These are phyloP conservation scores for Leucocoprinus leucothites DNA, from an alignment of 768 basidiomycete species.

Conservation along the genomic window DNA sequence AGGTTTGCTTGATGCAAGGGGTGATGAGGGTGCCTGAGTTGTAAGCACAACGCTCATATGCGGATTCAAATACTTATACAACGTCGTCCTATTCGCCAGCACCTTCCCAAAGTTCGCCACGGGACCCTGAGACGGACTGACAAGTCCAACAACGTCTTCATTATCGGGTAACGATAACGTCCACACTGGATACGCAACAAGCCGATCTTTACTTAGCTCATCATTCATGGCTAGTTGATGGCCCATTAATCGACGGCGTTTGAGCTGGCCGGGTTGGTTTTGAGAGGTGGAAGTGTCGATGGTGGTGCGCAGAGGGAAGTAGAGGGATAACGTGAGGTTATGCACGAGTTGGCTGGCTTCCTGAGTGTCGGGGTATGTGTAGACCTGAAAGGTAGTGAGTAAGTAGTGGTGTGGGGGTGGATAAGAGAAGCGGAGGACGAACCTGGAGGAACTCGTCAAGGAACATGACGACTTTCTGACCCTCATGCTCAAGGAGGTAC, in stretches of 20 bases:
- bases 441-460: slow-evolving; percentile 81
- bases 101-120: slow-evolving; percentile 83
- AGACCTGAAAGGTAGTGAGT: slow-evolving; percentile 36
- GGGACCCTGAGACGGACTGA: slow-evolving; percentile 46
- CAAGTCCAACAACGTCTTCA: slow-evolving; percentile 55
- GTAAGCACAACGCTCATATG: slow-evolving; percentile 71
- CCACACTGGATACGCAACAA: slow-evolving; percentile 67
- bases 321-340: slow-evolving; percentile 40
- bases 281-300: slow-evolving; percentile 16
- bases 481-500: slow-evolving; percentile 45
- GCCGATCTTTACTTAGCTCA: slow-evolving; percentile 27
- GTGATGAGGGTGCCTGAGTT: slow-evolving; percentile 1
- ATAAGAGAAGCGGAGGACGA: not conserved
- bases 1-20: not conserved
- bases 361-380: slow-evolving; percentile 64
- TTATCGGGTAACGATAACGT: slow-evolving; percentile 48
- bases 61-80: slow-evolving; percentile 95
- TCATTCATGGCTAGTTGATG: slow-evolving; percentile 45
- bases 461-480: slow-evolving; percentile 51
- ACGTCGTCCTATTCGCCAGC: slow-evolving; percentile 78
- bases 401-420: not conserved
- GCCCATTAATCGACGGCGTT: slow-evolving; percentile 47
- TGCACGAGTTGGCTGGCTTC: slow-evolving; percentile 41
- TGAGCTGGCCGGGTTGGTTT: slow-evolving; percentile 17
- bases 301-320: slow-evolving; percentile 54